Conservation (phyloP, 352 stramenopile species). For the Salisapilia sapeloensis region DNA sequence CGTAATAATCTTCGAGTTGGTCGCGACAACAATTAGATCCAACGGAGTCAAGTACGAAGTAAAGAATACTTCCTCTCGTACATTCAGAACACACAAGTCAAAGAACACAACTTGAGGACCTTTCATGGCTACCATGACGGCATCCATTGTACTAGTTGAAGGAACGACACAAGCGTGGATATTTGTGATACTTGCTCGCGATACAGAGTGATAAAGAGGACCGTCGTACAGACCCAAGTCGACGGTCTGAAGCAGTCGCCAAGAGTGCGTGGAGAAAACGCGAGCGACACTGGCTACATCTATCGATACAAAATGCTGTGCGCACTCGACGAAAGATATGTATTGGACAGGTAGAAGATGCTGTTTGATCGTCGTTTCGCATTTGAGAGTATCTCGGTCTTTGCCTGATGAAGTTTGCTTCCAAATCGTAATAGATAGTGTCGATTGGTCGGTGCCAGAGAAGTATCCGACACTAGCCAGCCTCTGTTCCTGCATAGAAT, state of each 20-base stretch:
- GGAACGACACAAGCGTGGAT: slow-evolving; percentile 16
- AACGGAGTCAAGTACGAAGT: slow-evolving; percentile 29
- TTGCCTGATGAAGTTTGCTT: slow-evolving; percentile 13
- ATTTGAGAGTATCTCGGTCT: slow-evolving; percentile 6
- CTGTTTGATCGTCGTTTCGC: slow-evolving; percentile 16
- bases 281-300: slow-evolving; percentile 26
- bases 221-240: slow-evolving; percentile 1
- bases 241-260: slow-evolving; percentile 1
- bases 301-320: slow-evolving; percentile 31
- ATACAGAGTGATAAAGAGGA: not conserved
- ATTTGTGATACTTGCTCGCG: too few relatives aligned
- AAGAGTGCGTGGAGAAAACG: slow-evolving; percentile 1
- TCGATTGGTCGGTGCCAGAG: slow-evolving; percentile 51
- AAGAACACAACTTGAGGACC: slow-evolving; percentile 24
- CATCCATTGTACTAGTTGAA: slow-evolving; percentile 23
- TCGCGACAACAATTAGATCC: slow-evolving; percentile 38
- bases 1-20: slow-evolving; percentile 27
- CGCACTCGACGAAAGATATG: slow-evolving; percentile 34
- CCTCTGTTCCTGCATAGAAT: slow-evolving; percentile 24
- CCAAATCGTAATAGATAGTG: slow-evolving; percentile 33
- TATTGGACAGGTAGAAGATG: slow-evolving; percentile 20
- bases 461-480: slow-evolving; percentile 38
- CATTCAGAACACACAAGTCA: slow-evolving; percentile 35
- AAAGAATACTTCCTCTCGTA: slow-evolving; percentile 48
- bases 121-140: slow-evolving; percentile 23